Evolutionary conservation across 768 basidiomycete genomes (phyloP), one percentile per base, ranked within the genome.

Genomic region (Podaxis sp.): DNA sequence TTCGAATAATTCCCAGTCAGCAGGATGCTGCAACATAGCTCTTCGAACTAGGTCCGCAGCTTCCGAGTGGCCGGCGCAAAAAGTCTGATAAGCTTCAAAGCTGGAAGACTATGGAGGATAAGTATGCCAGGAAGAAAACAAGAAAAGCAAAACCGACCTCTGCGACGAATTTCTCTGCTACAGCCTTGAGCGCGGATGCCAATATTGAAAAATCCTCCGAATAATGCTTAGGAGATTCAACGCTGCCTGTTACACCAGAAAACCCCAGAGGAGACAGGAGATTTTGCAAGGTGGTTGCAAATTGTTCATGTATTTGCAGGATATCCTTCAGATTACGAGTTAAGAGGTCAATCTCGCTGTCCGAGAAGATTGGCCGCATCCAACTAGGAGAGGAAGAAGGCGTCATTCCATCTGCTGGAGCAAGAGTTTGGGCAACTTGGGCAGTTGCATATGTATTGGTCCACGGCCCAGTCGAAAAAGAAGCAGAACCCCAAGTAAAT

Each of bases 1-100:
- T 69, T 98, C 96, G 68, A 89, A 97, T 8, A 83, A 80, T 22
- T 90, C 89, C 89, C 95, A 96, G 70, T 96, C 93, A 0, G 79
- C 63, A 1, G 87, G 81, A 65, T 86, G 80, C 58, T 86, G 86
- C 38, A 84, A 78, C 41, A 86, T 84, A 20, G 87, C 81, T 56
- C 82, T 84, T 63, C 89, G 86, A 0, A 96, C 78, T 24, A 93
- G 72, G 65, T 90, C 86, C 60, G 90, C 78, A 0, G 95, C 95
- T 67, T 91, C 89, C 56, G 86, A 84, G 70, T 98, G 96, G 0
- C 88, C 88, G 0, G 93, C 85, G 71, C 96, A 99, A 70, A 95
- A 98, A 12, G 82, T 75, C 72, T 95, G 86, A 76, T 99, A 99
- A 1, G 86, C 80, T 61, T 84, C 80, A 66, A 96, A 96, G 40